Conservation (phyloP, 1,284 basidiomycete genomes). For the Malassezia cuniculi region DNA sequence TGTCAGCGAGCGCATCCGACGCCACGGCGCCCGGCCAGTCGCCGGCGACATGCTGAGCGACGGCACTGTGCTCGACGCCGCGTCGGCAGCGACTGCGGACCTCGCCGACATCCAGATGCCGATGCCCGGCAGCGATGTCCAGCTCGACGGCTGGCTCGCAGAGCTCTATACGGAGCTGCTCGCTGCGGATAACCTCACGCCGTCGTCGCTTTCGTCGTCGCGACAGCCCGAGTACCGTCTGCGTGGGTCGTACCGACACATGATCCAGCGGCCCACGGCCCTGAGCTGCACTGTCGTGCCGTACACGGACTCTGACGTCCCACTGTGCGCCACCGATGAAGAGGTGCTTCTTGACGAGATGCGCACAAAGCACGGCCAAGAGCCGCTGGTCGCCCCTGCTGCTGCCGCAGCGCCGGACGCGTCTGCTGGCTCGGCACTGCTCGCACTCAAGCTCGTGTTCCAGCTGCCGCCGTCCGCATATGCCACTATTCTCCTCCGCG, state of each 20-base stretch:
- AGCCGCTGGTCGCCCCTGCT: not conserved
- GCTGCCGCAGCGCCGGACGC: not conserved
- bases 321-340: constrained; percentile 85
- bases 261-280: constrained; percentile 69
- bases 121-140: constrained; percentile 78
- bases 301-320: constrained; percentile 84
- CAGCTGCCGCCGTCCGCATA: constrained; percentile 36
- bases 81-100: constrained; percentile 32
- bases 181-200: constrained; percentile 69
- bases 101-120: constrained; percentile 80
- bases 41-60: constrained; percentile 55
- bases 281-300: constrained; percentile 66
- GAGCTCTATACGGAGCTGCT: constrained; percentile 71
- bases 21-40: constrained; percentile 57
- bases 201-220: constrained; percentile 58
- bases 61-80: not conserved
- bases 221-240: constrained; percentile 66
- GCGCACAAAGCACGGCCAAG: not conserved
- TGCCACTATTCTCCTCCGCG: constrained; percentile 40
- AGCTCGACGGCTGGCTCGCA: constrained; percentile 66
- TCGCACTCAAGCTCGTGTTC: constrained; percentile 32
- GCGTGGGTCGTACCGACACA: constrained; percentile 80
- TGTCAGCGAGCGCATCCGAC: constrained; percentile 52
- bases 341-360: constrained; percentile 57
- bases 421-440: constrained; percentile 4